Conservation (phyloP, 306 rosid species). For the Quercus suber region DNA sequence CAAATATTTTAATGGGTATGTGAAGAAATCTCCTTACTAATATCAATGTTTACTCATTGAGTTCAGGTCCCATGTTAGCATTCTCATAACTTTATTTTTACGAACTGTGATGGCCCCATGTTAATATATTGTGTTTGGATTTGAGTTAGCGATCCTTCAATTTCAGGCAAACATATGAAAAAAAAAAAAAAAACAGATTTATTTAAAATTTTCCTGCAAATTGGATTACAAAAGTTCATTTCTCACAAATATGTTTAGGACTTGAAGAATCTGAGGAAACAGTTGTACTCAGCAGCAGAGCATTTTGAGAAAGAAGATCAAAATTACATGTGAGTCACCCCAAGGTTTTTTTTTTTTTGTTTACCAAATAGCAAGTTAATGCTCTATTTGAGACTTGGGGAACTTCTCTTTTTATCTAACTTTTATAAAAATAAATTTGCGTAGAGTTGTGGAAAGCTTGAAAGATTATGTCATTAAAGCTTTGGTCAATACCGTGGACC, state of each 20-base stretch:
- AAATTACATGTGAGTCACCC: constrained; percentile 21
- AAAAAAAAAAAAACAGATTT: neutral
- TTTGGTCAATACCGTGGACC: constrained; percentile 36
- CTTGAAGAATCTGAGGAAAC: constrained; percentile 39
- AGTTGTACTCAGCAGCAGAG: constrained; percentile 45
- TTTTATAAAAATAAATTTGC: neutral
- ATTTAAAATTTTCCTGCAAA: neutral
- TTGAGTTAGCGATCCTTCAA: neutral
- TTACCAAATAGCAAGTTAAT: neutral
- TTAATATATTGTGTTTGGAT: neutral
- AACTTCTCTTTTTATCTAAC: neutral
- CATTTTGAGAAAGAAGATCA: constrained; percentile 38
- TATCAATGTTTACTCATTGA: neutral
- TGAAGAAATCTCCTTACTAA: neutral
- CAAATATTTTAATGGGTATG: neutral
- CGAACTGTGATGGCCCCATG: neutral
- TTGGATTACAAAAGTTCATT: neutral
- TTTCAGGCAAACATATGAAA: neutral
- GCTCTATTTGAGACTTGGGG: neutral
- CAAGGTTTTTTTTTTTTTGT: neutral
- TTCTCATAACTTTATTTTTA: neutral
- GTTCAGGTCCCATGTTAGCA: neutral
- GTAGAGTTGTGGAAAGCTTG: constrained; percentile 37
- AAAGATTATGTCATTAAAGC: constrained; percentile 44
- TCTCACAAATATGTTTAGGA: constrained; percentile 21